phyloP scores from a whole-genome alignment of 2,329 filamentous ascomycete species.

The Leptographium radiaticola region DNA sequence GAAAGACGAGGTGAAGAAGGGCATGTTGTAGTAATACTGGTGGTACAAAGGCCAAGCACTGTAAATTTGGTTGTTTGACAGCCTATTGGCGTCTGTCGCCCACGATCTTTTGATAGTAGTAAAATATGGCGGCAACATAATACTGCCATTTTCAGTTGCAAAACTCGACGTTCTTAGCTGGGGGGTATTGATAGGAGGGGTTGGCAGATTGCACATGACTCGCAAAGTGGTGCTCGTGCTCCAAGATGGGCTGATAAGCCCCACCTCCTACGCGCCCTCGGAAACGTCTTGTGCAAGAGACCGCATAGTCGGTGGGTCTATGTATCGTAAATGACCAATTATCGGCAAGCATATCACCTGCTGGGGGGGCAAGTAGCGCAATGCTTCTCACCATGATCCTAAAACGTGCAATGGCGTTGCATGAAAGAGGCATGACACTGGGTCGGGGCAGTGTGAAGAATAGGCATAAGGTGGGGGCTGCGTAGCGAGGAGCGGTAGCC shows the following conservation, averaged over 20 bases:
- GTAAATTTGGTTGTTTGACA: too few species aligned
- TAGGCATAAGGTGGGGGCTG: background rate
- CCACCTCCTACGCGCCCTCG: conserved; percentile 27
- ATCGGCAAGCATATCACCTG: background rate
- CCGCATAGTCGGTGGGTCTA: background rate
- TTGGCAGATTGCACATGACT: too few species aligned
- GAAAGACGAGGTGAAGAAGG: conserved; percentile 74
- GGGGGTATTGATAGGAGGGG: too few species aligned
- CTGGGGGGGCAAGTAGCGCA: background rate
- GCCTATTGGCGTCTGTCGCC: too few species aligned
- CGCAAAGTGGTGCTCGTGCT: background rate
- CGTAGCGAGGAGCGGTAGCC: background rate
- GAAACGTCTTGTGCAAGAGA: conserved; percentile 22
- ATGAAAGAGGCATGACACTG: conserved; percentile 1
- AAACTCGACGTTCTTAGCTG: too few species aligned
- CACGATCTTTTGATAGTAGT: too few species aligned
- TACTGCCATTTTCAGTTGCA: too few species aligned
- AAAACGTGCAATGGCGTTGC: too few species aligned
- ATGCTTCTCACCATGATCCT: background rate
- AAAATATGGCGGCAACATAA: too few species aligned
- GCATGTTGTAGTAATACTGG: conserved; percentile 54
- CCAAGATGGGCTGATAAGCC: background rate
- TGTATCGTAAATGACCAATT: background rate
- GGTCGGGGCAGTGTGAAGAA: background rate
- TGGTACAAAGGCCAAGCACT: background rate